These are phyloP conservation scores for Coemansia sp. DNA, from an alignment of 192 early-diverging fungal species.

Conservation along the genomic window DNA sequence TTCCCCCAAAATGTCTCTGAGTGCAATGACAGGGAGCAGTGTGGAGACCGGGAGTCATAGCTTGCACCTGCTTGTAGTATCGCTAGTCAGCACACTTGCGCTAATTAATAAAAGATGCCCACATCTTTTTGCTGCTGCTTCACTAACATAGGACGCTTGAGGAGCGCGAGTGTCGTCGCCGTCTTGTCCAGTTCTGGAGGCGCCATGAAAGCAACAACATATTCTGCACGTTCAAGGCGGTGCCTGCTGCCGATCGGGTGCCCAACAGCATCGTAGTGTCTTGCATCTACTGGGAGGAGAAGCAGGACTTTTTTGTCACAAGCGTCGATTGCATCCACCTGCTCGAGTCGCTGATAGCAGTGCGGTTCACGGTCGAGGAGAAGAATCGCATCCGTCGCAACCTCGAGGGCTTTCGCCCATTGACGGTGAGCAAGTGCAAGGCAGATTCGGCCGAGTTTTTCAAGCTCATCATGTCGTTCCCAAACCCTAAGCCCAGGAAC, in stretches of 20 bases:
- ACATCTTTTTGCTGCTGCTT: background rate
- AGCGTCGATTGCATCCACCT: slow-evolving; percentile 77
- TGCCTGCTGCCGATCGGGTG: slow-evolving; percentile 58
- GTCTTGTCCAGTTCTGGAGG: slow-evolving; percentile 75
- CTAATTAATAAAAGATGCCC: background rate
- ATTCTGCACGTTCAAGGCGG: slow-evolving; percentile 60
- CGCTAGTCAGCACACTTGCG: background rate
- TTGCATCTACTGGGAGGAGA: slow-evolving; percentile 77
- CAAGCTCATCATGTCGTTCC: slow-evolving; percentile 79
- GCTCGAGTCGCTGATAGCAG: slow-evolving; percentile 70
- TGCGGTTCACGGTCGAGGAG: slow-evolving; percentile 76
- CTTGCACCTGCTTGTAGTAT: background rate
- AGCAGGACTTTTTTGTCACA: slow-evolving; percentile 73
- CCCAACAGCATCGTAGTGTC: slow-evolving; percentile 72
- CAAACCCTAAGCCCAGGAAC: slow-evolving; percentile 79
- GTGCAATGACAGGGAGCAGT: background rate
- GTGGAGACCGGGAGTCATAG: background rate
- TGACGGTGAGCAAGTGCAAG: slow-evolving; percentile 76
- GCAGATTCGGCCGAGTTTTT: slow-evolving; percentile 76
- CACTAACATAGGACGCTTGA: slow-evolving; percentile 54
- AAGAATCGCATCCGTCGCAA: slow-evolving; percentile 88
- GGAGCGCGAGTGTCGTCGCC: slow-evolving; percentile 63
- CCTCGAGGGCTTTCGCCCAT: slow-evolving; percentile 73
- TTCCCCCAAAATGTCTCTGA: background rate
- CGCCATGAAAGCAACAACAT: slow-evolving; percentile 66